A percentile compares a stretch with the other conserved stretches of the same genome.
Evolutionary conservation across 345 rosid species (phyloP).

Genomic region (rapeseed (Brassica napus)): DNA sequence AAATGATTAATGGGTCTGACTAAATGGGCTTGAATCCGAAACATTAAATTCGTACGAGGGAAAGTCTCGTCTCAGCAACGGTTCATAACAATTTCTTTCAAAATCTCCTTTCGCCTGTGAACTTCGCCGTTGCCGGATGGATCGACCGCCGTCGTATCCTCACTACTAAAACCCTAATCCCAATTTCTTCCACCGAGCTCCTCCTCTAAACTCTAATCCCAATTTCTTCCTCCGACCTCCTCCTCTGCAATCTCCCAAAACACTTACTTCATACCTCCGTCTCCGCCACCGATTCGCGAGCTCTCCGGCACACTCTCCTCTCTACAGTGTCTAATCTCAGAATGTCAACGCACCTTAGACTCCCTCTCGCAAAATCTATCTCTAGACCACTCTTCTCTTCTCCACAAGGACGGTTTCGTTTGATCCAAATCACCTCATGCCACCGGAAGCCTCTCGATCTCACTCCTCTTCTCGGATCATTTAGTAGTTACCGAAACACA

Average conservation of each 20-base stretch:
- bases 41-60: background rate
- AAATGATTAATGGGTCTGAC: too few species aligned
- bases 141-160: slow-evolving; percentile 36
- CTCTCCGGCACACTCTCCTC: slow-evolving; percentile 52
- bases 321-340: slow-evolving; percentile 46
- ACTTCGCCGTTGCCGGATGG: slow-evolving; percentile 38
- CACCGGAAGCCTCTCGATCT: slow-evolving; percentile 45
- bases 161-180: slow-evolving; percentile 30
- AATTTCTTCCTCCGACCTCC: slow-evolving; percentile 27
- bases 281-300: slow-evolving; percentile 36
- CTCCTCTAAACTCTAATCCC: slow-evolving; percentile 38
- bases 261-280: slow-evolving; percentile 21
- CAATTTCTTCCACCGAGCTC: slow-evolving; percentile 17
- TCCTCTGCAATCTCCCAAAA: slow-evolving; percentile 25
- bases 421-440: slow-evolving; percentile 66
- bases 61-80: background rate
- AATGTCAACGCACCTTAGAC: slow-evolving; percentile 43
- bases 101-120: background rate
- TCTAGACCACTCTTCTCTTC: slow-evolving; percentile 38
- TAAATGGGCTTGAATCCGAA: background rate
- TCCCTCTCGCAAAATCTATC: slow-evolving; percentile 42
- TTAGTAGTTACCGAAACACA: too few species aligned
- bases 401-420: slow-evolving; percentile 32
- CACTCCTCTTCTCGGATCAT: too few species aligned
- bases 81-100: too few species aligned